Evolutionary conservation across 768 basidiomycete species (phyloP), one percentile per base, ranked within the genome.

Genomic region (Boletus vinaceobasis): DNA sequence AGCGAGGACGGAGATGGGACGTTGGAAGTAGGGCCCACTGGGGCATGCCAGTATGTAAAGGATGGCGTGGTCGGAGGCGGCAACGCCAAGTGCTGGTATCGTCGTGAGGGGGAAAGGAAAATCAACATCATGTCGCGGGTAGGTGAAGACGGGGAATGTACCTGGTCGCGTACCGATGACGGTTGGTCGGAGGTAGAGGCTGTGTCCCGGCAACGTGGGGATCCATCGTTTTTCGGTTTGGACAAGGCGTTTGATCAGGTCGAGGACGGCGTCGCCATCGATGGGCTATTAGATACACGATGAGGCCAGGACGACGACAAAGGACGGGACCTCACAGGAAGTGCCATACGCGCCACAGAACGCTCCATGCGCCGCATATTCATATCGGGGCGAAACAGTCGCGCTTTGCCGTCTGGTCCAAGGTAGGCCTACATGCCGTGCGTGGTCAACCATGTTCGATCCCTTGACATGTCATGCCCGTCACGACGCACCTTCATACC

Each of bases 121-220:
- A 43, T 52, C 29, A 42, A 33, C 1, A 14, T 47, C 5, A 8
- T 15, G 4, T 19, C n/a, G 21, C 13, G 19, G 42, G 31, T 10
- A 19, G 17, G 19, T 33, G 9, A 42, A 27, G 21, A 10, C 17
- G 44, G 29, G 42, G 19, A 27, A 58, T 66, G n/a, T 59, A 74
- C 75, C 65, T 27, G 74, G 54, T 9, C 76, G 71, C 1, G 77
- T 78, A 21, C 74, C 78, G 53, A 79, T 87, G 65, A 90, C 72
- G 7, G 86, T 93, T 23, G 91, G 88, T 43, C 94, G 86, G 60
- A 97, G 81, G 75, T 96, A 98, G 35, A 98, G 75, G 53, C 87
- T 90, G 69, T 90, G 83, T 14, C 88, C 93, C 2, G 82, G 76
- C 13, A 75, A 69, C 2, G 75, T 72, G 4, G 93, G 94, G 32